Base-by-base conservation (phyloP, 345 rosid species). In the Trapa incisa region DNA sequence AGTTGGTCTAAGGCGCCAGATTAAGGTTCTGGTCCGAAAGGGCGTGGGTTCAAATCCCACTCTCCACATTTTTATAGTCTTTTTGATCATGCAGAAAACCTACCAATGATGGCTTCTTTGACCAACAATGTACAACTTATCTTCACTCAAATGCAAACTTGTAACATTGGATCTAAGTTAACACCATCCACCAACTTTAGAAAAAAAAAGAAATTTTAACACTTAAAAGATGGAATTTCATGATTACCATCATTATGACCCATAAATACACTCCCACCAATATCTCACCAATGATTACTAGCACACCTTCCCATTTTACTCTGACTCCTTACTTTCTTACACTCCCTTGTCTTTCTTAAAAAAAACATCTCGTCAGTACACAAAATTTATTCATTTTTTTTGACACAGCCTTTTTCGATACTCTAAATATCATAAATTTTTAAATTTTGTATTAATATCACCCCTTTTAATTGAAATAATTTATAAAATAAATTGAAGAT, bases 21-120 rank as follows among this genome's bases (percentile, higher is more conserved):
- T 91, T 89, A 87, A 87, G 99, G 97, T 91, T 87, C 91, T 89
- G 92, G 96, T 95, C 90, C 89, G 96, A 89, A 87, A 89, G 91
- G 92, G 87, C 90, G 89, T 85, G 92, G 96, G 90, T 94, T 89
- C 90, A 81, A 94, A 91, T 85, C 93, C 90, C 96, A 91, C 88
- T 86, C 83, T 91, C 90, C 79, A 93, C 96, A 83, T 32, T 0
- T 7, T 4, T 45, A 0, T 7, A 45, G 0, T 45, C 11, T 45
- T 11, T 11, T 6, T 45, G 48, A 45, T 11, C 48, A 7, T 22
- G 29, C 29, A 22, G 29, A 45, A 7, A 8, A 7, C 48, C 48
- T 45, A 7, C 48, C 48, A 45, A 45, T 45, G 13, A 7, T 45
- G 48, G 48, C 43, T 45, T 7, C 11, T 45, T 45, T 45, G 48